Evolutionary conservation across 2,329 filamentous ascomycete species (phyloP), one percentile per base, ranked within the genome.

Genomic region (Penicillium crustosum): DNA sequence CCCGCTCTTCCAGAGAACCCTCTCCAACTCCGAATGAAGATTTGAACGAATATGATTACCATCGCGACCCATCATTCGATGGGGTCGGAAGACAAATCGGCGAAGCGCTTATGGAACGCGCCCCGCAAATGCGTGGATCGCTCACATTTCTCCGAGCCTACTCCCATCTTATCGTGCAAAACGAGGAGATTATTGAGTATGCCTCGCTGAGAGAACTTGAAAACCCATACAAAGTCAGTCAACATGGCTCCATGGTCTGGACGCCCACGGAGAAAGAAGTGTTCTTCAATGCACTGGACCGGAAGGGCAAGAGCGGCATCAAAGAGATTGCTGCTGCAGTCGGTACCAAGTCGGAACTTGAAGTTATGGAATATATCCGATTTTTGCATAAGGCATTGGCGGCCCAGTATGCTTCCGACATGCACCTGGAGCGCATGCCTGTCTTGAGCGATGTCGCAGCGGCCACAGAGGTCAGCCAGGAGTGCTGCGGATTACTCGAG

Each of bases 221-320:
- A 9, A 58, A 64, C n/a, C 54, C 65, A 2, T 81, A 56, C 48
- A 58, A 71, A 48, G 50, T 76, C 36, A 81, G 82, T 2, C 89
- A 91, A 66, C 76, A 92, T 50, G 92, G 91, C 23, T 79, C 85
- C 27, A 86, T 87, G 0, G 64, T 75, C 12, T 97, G 93, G 93
- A 86, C 83, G 0, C 60, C 82, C 0, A 66, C 77, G 1, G 93
- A 97, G 68, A 96, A 96, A 70, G 77, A 82, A 1, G 65, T 78
- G 0, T 83, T 96, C 57, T 96, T 91, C 70, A 78, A 83, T 15
- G 82, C 84, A 0, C 72, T 95, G 3, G 79, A 82, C 1, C 83
- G 83, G 0, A 79, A 89, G 2, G 91, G 91, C 0, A 82, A 78
- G 51, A 82, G 86, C 64, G 79, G 91, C 60, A 66, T 89, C 0